A percentile compares a stretch with the other conserved stretches of the same genome.
phyloP scores from a whole-genome alignment of 306 rosid species.

The Ammopiptanthus mongolicus region DNA sequence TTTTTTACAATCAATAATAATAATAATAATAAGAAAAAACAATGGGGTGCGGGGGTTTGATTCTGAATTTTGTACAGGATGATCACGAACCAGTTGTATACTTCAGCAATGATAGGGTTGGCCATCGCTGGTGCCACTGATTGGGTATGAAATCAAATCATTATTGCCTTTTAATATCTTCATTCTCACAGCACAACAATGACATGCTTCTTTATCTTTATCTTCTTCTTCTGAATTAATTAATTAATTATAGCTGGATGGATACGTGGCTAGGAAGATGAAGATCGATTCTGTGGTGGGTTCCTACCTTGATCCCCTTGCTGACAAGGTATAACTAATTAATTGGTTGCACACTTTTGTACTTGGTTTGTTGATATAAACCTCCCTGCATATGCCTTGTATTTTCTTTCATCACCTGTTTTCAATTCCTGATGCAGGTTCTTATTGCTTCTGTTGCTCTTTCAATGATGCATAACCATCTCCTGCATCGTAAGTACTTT shows the following conservation, averaged over 20 bases:
- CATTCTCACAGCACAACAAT: neutral
- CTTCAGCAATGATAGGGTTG: slow-evolving; percentile 73
- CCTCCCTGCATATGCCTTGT: neutral
- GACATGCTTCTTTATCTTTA: neutral
- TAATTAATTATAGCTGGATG: slow-evolving; percentile 61
- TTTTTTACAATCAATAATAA: no score
- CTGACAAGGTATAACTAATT: slow-evolving; percentile 65
- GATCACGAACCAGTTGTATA: slow-evolving; percentile 69
- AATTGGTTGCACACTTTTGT: neutral
- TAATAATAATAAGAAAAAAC: neutral
- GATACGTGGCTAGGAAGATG: slow-evolving; percentile 84
- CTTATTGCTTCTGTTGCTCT: slow-evolving; percentile 89
- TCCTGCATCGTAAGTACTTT: slow-evolving; percentile 73
- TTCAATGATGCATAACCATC: slow-evolving; percentile 81
- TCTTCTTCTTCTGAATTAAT: neutral
- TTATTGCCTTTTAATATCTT: neutral
- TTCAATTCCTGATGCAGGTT: slow-evolving; percentile 45
- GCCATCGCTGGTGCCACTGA: slow-evolving; percentile 80
- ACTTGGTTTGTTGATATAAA: neutral
- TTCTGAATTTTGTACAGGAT: slow-evolving; percentile 44
- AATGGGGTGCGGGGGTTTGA: neutral
- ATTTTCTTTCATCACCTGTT: slow-evolving; percentile 6
- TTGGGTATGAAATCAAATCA: slow-evolving; percentile 51
- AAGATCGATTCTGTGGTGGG: slow-evolving; percentile 91
- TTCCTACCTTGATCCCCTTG: slow-evolving; percentile 95